phyloP scores from a whole-genome alignment of 805 yeast species.

The Metschnikowia chrysomelidarum region DNA sequence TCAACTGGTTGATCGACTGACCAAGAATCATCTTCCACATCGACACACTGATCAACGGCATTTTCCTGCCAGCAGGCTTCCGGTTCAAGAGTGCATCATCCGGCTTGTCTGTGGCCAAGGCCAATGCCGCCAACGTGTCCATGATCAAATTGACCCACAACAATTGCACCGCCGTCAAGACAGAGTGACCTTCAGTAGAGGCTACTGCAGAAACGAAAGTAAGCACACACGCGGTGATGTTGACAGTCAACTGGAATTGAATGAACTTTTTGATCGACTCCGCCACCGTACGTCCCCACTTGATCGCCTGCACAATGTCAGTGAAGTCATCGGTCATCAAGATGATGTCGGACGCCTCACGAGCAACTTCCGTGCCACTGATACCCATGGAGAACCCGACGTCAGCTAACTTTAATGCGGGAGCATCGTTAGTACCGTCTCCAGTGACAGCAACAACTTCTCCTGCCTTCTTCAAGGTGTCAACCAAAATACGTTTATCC shows the following conservation, averaged over 20 bases:
- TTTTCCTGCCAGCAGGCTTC: slow-evolving; percentile 78
- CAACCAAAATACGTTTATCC: slow-evolving; percentile 86
- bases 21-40: slow-evolving; percentile 99
- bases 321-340: slow-evolving; percentile 92
- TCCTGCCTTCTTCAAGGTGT: slow-evolving; percentile 70
- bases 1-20: slow-evolving; percentile 75
- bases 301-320: slow-evolving; percentile 93
- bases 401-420: slow-evolving; percentile 93
- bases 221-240: slow-evolving; percentile 91
- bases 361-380: slow-evolving; percentile 97
- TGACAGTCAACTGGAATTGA: slow-evolving; percentile 95
- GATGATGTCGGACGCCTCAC: slow-evolving; percentile 93
- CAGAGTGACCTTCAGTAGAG: slow-evolving; percentile 74
- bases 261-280: slow-evolving; percentile 91
- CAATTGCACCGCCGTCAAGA: slow-evolving; percentile 93
- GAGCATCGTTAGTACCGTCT: slow-evolving; percentile 99
- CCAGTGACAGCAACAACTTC: slow-evolving; percentile 99
- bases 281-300: slow-evolving; percentile 98
- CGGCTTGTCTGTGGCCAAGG: slow-evolving; percentile 96
- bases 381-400: slow-evolving; percentile 99
- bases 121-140: slow-evolving; percentile 98
- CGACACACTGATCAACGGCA: slow-evolving; percentile 78
- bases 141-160: slow-evolving; percentile 96
- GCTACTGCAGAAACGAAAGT: slow-evolving; percentile 95
- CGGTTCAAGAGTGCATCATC: slow-evolving; percentile 74